Base-by-base conservation (phyloP, 805 yeast genomes). In the Vanderwaltozyma polyspora region DNA sequence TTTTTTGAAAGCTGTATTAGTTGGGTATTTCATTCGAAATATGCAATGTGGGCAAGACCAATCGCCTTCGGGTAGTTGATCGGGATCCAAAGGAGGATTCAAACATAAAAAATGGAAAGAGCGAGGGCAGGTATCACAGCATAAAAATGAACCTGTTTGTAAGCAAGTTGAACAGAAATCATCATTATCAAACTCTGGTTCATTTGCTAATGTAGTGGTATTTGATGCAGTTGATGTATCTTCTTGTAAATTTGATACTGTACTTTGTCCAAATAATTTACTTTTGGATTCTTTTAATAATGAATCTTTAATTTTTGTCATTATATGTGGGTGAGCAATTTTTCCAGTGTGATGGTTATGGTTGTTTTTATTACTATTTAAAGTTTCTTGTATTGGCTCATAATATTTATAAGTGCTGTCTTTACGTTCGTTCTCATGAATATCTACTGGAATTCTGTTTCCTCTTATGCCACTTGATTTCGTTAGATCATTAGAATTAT, bases 81-180 rank as follows among this genome's bases (percentile, higher is more conserved):
- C 67, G 28, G 79, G 85, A 45, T 79, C 84, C 23, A 79, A 60
- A 0, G 98, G 97, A 3, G 97, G 97, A 48, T 83, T 80, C 40
- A 89, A 72, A 55, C 98, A 89, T 5, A 82, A 67, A 51, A 91
- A 85, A 53, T 89, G 98, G 59, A 89, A 91, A 2, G 95, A 82
- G 47, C 69, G 70, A 0, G 96, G 95, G 57, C 98, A 89, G 2
- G 82, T 68, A 47, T 89, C 98, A 60, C 98, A 89, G 59, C 97
- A 91, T 17, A 89, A 64, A 47, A 89, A 86, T 19, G 82, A 68
- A 10, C 98, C 98, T 0, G 86, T 66, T 19, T 85, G 83, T 2
- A 93, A 87, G 61, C 98, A 89, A 0, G 91, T 68, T n/a, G 82
- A 66, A 51, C 98, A 89, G 55, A 70, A 87, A 55, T 89, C 98